Conservation (phyloP, 1,139 yeast genomes). For the Fermentozyma sake region DNA sequence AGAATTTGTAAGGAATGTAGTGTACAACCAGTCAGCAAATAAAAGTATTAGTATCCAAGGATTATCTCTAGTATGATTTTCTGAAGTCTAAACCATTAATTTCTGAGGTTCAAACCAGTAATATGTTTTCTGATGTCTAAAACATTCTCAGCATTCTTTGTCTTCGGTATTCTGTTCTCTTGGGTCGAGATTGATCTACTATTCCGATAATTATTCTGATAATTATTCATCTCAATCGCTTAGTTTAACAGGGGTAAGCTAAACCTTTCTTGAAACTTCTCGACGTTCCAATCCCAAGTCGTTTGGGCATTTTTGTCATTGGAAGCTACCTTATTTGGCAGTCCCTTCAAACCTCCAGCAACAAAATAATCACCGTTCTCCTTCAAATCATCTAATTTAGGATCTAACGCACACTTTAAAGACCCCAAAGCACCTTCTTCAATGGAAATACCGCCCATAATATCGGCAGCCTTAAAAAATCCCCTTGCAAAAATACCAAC, state of each 20-base stretch:
- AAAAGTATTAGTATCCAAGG: no score
- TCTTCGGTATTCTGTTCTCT: no score
- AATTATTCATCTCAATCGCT: no score
- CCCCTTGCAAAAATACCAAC: slow-evolving; percentile 19
- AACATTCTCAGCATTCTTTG: no score
- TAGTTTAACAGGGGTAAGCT: background rate
- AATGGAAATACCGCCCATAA: slow-evolving; percentile 21
- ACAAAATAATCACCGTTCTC: slow-evolving; percentile 32
- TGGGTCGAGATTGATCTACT: no score
- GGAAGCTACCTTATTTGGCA: slow-evolving; percentile 22
- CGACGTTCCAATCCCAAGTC: slow-evolving; percentile 30
- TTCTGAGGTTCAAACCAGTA: no score
- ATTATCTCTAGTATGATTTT: no score
- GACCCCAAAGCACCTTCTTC: slow-evolving; percentile 37
- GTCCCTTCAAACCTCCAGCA: slow-evolving; percentile 30
- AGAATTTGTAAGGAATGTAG: no score
- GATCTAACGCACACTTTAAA: slow-evolving; percentile 33
- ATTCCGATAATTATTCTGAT: no score
- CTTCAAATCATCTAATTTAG: slow-evolving; percentile 16
- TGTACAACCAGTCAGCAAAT: no score
- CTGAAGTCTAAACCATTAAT: no score
- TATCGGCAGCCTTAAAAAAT: slow-evolving; percentile 11
- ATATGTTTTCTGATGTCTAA: no score
- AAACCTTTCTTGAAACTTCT: slow-evolving; percentile 15
- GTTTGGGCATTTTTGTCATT: slow-evolving; percentile 18